Percentiles rank a stretch among this genome's conserved stretches.
These are phyloP conservation scores for Thermoascus crustaceus DNA, from an alignment of 2,329 filamentous ascomycete species.

Conservation along the genomic window DNA sequence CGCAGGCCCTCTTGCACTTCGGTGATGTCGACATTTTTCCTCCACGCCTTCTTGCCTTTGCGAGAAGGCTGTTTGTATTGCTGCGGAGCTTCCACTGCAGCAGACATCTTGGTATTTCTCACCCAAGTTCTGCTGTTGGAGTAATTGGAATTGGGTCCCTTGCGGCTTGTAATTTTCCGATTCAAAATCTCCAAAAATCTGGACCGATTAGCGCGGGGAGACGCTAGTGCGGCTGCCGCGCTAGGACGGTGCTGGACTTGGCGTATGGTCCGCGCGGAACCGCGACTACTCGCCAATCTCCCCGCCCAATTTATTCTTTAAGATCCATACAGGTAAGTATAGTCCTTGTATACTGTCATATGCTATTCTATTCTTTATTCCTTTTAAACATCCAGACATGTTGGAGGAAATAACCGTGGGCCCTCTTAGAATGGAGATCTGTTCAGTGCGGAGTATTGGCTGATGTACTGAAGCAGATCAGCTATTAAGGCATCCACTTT, in stretches of 20 bases:
- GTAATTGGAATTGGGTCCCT: constrained; percentile 6
- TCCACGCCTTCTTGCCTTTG: constrained; percentile 98
- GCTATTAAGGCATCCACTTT: no score
- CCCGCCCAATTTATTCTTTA: no score
- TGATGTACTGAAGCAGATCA: no score
- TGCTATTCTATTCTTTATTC: no score
- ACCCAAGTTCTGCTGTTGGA: constrained; percentile 10
- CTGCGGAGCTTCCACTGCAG: constrained; percentile 52
- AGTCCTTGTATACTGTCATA: no score
- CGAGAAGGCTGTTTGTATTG: constrained; percentile 83
- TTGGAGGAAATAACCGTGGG: no score
- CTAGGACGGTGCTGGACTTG: constrained; percentile 6
- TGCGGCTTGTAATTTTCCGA: constrained; percentile 14
- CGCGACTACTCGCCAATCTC: neutral
- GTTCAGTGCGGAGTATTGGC: no score
- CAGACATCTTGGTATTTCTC: constrained; percentile 24
- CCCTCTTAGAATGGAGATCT: no score
- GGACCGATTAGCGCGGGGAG: constrained; percentile 19
- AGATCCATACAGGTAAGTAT: no score
- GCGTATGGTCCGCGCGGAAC: neutral
- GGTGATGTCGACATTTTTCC: constrained; percentile 93
- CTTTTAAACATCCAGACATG: no score
- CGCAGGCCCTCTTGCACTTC: constrained; percentile 77
- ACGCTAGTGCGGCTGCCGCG: constrained; percentile 19
- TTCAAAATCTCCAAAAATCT: constrained; percentile 19